Conservation (phyloP, 1,284 basidiomycete genomes). For the Ganoderma sinense region DNA sequence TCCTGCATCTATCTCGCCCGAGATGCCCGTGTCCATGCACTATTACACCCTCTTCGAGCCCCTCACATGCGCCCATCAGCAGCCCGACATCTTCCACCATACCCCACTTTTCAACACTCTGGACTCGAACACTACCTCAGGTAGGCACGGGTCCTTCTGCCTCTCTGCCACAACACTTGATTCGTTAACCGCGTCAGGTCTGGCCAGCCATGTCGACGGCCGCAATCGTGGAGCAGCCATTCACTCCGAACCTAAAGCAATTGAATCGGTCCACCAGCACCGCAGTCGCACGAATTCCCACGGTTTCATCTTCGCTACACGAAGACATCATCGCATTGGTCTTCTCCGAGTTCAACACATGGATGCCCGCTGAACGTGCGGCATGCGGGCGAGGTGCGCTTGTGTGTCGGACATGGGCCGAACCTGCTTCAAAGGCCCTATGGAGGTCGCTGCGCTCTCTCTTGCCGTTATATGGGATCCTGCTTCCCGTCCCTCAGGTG, state of each 20-base stretch:
- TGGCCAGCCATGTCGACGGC: neutral
- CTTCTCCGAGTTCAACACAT: neutral
- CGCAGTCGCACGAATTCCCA: neutral
- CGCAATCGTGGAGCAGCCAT: neutral
- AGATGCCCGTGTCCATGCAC: neutral
- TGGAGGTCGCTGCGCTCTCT: slow-evolving; percentile 1
- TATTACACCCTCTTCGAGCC: neutral
- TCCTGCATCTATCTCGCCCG: neutral
- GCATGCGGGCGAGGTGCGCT: neutral
- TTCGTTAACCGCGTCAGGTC: neutral
- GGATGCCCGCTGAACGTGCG: neutral
- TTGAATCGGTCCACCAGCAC: neutral
- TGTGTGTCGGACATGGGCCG: neutral
- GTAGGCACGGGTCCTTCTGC: neutral
- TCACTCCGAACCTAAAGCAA: neutral
- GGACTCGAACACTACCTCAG: neutral
- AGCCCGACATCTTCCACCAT: neutral
- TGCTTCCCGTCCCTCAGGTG: neutral
- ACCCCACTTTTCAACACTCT: neutral
- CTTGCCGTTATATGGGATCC: neutral
- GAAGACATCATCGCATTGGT: neutral
- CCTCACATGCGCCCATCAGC: neutral
- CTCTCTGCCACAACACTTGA: neutral
- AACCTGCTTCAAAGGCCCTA: neutral
- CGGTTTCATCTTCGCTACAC: neutral